Base-by-base conservation (phyloP, 169 alveolate genomes). In the Plasmodium chabaudi region DNA sequence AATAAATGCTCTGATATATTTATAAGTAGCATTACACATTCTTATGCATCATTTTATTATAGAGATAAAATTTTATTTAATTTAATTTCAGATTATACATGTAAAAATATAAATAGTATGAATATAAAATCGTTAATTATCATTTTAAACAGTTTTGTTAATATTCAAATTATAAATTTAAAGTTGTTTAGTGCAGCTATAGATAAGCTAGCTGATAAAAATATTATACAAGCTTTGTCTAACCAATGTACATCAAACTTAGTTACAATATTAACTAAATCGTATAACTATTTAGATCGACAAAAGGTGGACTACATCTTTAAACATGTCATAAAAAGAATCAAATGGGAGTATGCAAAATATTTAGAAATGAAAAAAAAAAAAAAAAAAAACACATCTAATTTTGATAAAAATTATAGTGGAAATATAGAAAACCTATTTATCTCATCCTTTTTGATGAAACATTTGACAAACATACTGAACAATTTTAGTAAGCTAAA, bases 1-100 rank as follows among this genome's bases (percentile, higher is more conserved):
- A 51, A 79, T 7, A 84, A 61, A 42, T 84, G 91, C 51, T 84
- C 91, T 27, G 91, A 84, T 55, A 84, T 84, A 4, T 84, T 84
- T 53, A 63, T 84, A 5, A 84, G 91, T 49, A 69, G 91, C 47
- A 47, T 84, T 15, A 69, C 86, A 13, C 91, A 84, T 72, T 84
- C 91, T 2, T 84, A 69, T 84, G 56, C 91, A 44, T 69, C 91
- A 15, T 44, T 84, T 64, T 46, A 27, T 39, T 84, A 84, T 63
- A 57, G 64, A 69, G 91, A 84, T 61, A 84, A 63, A 61, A 13
- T 84, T 1, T 63, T 84, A 27, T 84, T 68, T 25, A 63, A 68
- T 51, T 15, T 42, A 27, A 42, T 84, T 25, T 21, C 91, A 5
- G 68, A 67, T 10, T 64, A 84, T 34, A 72, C 59, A 9, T 69